Percentiles rank a stretch among this genome's conserved stretches.
These are phyloP conservation scores for Graphilbum fragrans DNA, from an alignment of 2,329 filamentous ascomycete species.

Conservation along the genomic window DNA sequence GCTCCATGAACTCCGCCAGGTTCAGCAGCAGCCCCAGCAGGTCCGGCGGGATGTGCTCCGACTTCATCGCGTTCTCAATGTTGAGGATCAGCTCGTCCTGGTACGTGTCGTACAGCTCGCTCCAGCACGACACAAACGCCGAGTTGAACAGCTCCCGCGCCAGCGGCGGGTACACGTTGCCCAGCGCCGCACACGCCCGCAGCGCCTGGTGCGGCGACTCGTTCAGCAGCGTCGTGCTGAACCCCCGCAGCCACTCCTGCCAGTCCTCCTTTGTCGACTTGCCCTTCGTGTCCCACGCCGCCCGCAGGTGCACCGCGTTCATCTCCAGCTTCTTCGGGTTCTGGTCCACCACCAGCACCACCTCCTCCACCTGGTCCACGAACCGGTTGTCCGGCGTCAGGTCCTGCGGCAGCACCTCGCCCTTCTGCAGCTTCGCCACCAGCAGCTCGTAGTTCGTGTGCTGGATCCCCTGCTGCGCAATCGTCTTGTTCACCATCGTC, in stretches of 20 bases:
- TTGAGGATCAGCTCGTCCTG: slow-evolving; percentile 93
- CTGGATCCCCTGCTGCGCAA: slow-evolving; percentile 68
- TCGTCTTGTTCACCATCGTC: slow-evolving; percentile 79
- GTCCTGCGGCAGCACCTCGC: slow-evolving; percentile 89
- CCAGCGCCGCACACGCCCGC: slow-evolving; percentile 81
- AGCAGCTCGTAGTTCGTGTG: slow-evolving; percentile 89
- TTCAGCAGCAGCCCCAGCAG: slow-evolving; percentile 90
- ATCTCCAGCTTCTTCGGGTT: slow-evolving; percentile 84
- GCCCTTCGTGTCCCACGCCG: slow-evolving; percentile 91
- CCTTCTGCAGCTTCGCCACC: slow-evolving; percentile 85
- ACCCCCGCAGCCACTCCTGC: slow-evolving; percentile 96
- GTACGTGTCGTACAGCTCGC: slow-evolving; percentile 90
- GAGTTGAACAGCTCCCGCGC: slow-evolving; percentile 96
- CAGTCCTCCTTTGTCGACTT: slow-evolving; percentile 98
- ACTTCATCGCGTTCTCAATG: slow-evolving; percentile 90
- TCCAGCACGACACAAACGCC: slow-evolving; percentile 98
- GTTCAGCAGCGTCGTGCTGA: slow-evolving; percentile 87
- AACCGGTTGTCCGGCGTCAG: slow-evolving; percentile 79
- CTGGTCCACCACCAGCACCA: slow-evolving; percentile 68
- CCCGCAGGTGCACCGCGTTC: slow-evolving; percentile 94
- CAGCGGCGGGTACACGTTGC: slow-evolving; percentile 81
- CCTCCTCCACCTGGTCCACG: slow-evolving; percentile 65
- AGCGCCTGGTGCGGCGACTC: slow-evolving; percentile 95
- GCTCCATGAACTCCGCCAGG: slow-evolving; percentile 98
- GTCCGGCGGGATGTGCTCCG: slow-evolving; percentile 90